These are phyloP conservation scores for Delitschia confertaspora DNA, from an alignment of 495 filamentous ascomycete genomes.

Conservation along the genomic window DNA sequence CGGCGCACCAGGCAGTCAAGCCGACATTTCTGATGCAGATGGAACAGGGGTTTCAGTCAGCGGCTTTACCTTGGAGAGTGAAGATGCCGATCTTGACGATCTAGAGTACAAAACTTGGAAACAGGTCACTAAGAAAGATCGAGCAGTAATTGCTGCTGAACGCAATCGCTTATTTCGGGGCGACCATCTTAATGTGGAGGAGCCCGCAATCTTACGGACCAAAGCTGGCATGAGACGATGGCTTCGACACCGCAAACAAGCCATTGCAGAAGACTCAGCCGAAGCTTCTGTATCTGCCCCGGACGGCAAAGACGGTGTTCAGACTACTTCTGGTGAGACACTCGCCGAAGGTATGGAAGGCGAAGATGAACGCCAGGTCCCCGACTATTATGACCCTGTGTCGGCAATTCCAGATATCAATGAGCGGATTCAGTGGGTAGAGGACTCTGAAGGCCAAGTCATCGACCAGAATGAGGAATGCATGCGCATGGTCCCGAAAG, in stretches of 20 bases:
- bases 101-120: constrained; percentile 97
- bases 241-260: constrained; percentile 62
- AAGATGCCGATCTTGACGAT: constrained; percentile 61
- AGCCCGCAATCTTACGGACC: constrained; percentile 74
- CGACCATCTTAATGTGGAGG: constrained; percentile 75
- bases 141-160: constrained; percentile 73
- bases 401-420: constrained; percentile 78
- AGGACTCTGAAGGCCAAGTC: constrained; percentile 77
- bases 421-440: constrained; percentile 67
- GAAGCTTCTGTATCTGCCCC: constrained; percentile 39
- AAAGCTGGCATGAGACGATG: constrained; percentile 73
- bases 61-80: constrained; percentile 44
- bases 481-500: constrained; percentile 60
- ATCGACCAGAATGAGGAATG: constrained; percentile 78
- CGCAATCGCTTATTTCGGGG: constrained; percentile 76
- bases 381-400: constrained; percentile 88
- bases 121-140: constrained; percentile 93
- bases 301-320: constrained; percentile 41
- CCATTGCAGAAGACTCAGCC: constrained; percentile 37
- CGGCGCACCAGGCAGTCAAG: constrained; percentile 53
- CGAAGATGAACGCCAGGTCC: constrained; percentile 67
- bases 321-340: constrained; percentile 51
- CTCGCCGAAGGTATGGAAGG: constrained; percentile 88
- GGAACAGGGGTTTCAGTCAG: constrained; percentile 51
- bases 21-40: constrained; percentile 76